phyloP scores from a whole-genome alignment of 495 filamentous ascomycete genomes.

The Aspergillus diversus region DNA sequence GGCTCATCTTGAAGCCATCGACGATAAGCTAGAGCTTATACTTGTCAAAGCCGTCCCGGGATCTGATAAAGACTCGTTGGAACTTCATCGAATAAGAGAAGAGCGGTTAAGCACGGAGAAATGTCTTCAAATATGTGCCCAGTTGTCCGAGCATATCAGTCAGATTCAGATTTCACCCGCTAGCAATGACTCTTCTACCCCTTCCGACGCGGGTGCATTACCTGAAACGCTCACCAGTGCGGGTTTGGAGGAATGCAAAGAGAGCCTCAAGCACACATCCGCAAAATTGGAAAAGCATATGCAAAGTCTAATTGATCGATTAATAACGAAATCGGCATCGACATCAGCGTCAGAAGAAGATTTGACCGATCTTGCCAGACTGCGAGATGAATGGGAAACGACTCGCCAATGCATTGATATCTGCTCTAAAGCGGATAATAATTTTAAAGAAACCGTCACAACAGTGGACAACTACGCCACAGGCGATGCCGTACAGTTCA shows the following conservation, averaged over 20 bases:
- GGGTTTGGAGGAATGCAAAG: constrained; percentile 44
- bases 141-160: constrained; percentile 41
- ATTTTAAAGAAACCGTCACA: constrained; percentile 39
- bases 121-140: constrained; percentile 46
- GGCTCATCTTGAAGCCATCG: constrained; percentile 40
- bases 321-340: constrained; percentile 38
- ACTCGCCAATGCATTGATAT: constrained; percentile 42
- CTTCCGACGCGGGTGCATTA: constrained; percentile 19
- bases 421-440: constrained; percentile 38
- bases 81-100: constrained; percentile 38
- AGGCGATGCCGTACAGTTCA: constrained; percentile 44
- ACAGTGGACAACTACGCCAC: constrained; percentile 42
- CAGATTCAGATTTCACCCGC: constrained; percentile 30
- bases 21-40: constrained; percentile 36
- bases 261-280: constrained; percentile 33
- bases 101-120: constrained; percentile 46
- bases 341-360: constrained; percentile 36
- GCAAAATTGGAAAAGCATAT: constrained; percentile 41
- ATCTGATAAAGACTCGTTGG: constrained; percentile 30
- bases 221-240: constrained; percentile 39
- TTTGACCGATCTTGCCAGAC: constrained; percentile 33
- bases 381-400: constrained; percentile 45
- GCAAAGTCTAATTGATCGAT: constrained; percentile 34
- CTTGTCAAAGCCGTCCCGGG: constrained; percentile 15
- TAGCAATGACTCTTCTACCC: constrained; percentile 18